Percentiles rank a stretch among this genome's conserved stretches.
phyloP scores from a whole-genome alignment of 1,284 basidiomycete species.

The Flammula alnicola region DNA sequence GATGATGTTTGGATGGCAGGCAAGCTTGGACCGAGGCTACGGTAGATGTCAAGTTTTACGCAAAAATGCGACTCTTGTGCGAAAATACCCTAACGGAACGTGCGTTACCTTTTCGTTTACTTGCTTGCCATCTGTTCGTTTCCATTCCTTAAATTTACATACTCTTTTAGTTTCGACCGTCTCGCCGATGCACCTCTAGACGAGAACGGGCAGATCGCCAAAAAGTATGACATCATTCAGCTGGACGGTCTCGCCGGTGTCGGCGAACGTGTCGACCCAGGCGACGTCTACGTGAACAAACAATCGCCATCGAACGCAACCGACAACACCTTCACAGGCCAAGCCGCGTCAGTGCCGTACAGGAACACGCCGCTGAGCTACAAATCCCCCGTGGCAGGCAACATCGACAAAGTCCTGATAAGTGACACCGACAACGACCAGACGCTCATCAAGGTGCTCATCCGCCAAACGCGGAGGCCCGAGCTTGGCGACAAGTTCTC shows the following conservation, averaged over 20 bases:
- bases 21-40: conserved; percentile 95
- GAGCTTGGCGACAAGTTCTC: conserved; percentile 99
- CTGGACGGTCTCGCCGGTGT: conserved; percentile 93
- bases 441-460: conserved; percentile 98
- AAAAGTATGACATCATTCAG: conserved; percentile 91
- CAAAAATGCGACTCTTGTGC: conserved; percentile 93
- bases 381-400: conserved; percentile 90
- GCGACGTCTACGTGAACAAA: conserved; percentile 96
- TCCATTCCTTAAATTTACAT: neutral
- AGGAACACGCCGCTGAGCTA: conserved; percentile 91
- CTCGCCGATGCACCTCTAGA: conserved; percentile 91
- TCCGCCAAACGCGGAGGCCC: conserved; percentile 95
- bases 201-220: conserved; percentile 77
- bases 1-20: conserved; percentile 46
- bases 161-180: conserved; percentile 77
- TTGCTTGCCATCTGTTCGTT: neutral
- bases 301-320: conserved; percentile 93
- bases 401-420: conserved; percentile 98
- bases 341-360: conserved; percentile 81
- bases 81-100: conserved; percentile 98
- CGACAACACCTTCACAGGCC: conserved; percentile 81
- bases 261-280: conserved; percentile 91
- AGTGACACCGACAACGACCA: conserved; percentile 96
- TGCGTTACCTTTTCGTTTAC: conserved; percentile 50
- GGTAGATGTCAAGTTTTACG: conserved; percentile 97